These are phyloP conservation scores for Tylopilus sp. DNA, from an alignment of 1,284 basidiomycete species.

Conservation along the genomic window DNA sequence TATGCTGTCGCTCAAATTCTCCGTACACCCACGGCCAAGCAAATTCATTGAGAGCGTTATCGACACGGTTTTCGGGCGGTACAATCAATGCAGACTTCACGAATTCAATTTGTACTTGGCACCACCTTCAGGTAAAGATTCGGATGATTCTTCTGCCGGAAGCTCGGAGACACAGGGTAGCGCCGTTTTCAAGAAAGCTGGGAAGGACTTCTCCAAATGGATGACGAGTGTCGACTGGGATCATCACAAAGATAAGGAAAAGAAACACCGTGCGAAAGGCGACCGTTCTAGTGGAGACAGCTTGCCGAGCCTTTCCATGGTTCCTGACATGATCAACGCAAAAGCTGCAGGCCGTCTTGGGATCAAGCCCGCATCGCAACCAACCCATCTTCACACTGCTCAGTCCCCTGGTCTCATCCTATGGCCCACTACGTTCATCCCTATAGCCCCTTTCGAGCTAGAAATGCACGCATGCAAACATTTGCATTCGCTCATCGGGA, in stretches of 20 bases:
- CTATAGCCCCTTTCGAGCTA: constrained; percentile 52
- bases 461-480: constrained; percentile 69
- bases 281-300: constrained; percentile 31
- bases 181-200: constrained; percentile 24
- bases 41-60: constrained; percentile 44
- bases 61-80: constrained; percentile 47
- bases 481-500: constrained; percentile 59
- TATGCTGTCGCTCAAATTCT: constrained; percentile 49
- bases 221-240: constrained; percentile 37
- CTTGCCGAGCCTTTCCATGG: constrained; percentile 7
- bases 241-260: constrained; percentile 26
- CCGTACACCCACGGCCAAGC: constrained; percentile 47
- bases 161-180: constrained; percentile 25
- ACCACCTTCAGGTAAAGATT: constrained; percentile 35
- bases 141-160: constrained; percentile 25
- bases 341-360: constrained; percentile 45
- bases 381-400: constrained; percentile 6
- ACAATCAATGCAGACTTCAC: constrained; percentile 36
- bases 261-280: constrained; percentile 22
- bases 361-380: constrained; percentile 23
- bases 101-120: constrained; percentile 56
- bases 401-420: constrained; percentile 54
- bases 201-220: constrained; percentile 35
- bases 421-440: constrained; percentile 55
- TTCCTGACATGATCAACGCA: constrained; percentile 35